These are phyloP conservation scores for Termitomyces sp. DNA, from an alignment of 1,284 basidiomycete genomes.

Conservation along the genomic window DNA sequence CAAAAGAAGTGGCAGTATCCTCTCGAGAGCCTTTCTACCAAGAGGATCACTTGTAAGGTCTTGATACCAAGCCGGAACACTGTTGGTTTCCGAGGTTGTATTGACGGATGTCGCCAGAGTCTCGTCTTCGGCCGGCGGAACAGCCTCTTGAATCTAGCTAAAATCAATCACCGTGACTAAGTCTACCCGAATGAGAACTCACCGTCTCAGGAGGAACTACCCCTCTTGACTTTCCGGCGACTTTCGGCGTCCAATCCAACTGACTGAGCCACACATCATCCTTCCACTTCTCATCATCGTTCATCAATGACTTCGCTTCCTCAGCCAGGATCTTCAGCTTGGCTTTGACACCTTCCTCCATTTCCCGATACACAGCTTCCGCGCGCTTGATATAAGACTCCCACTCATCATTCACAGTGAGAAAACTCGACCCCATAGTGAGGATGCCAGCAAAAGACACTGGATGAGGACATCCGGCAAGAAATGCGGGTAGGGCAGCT, in stretches of 20 bases:
- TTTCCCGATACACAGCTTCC: constrained; percentile 72
- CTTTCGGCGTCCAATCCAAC: constrained; percentile 94
- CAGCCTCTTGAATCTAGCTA: constrained; percentile 3
- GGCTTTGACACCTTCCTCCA: constrained; percentile 71
- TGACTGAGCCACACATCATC: constrained; percentile 87
- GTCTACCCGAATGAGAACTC: constrained; percentile 5
- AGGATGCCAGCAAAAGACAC: constrained; percentile 91
- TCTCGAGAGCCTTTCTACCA: constrained; percentile 53
- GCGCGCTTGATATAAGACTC: constrained; percentile 75
- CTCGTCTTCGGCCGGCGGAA: neutral
- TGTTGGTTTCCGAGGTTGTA: neutral
- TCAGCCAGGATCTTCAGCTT: constrained; percentile 70
- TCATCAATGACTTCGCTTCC: constrained; percentile 47
- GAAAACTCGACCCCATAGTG: constrained; percentile 88
- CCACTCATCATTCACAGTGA: constrained; percentile 91
- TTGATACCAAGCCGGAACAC: constrained; percentile 71
- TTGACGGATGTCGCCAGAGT: neutral
- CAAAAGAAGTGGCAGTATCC: constrained; percentile 76
- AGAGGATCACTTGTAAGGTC: constrained; percentile 49
- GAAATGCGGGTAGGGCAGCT: constrained; percentile 82
- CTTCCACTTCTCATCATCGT: constrained; percentile 49
- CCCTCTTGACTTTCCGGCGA: constrained; percentile 67
- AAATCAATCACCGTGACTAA: neutral
- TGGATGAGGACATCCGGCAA: constrained; percentile 84
- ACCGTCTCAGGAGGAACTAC: constrained; percentile 29